These are phyloP conservation scores for Flaveria robusta DNA, from an alignment of 129 eudicot species.

Conservation along the genomic window DNA sequence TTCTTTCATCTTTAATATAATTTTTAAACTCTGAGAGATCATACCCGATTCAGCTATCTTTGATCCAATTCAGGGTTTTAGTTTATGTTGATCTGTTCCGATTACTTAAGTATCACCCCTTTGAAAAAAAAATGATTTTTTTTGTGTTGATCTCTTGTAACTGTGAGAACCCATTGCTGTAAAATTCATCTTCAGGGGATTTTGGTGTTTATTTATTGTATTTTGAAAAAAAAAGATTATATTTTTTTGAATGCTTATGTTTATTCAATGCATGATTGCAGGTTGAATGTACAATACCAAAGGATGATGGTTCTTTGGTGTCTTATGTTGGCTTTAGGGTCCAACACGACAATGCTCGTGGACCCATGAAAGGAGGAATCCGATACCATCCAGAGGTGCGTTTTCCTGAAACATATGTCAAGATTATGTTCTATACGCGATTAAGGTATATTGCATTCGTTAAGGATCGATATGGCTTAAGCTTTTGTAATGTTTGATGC, in stretches of 20 bases:
- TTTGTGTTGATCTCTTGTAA: background rate
- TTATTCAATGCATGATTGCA: conserved; percentile 32
- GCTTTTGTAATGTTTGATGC: conserved; percentile 7
- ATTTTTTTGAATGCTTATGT: background rate
- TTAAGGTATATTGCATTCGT: background rate
- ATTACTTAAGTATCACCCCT: background rate
- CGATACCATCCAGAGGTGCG: conserved; percentile 97
- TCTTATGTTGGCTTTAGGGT: conserved; percentile 90
- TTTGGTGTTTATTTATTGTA: background rate
- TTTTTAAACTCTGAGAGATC: background rate
- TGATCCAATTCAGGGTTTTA: background rate
- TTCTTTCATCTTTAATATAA: too few relatives aligned
- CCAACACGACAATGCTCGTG: conserved; percentile 98
- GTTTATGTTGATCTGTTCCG: background rate
- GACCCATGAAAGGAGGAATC: conserved; percentile 99
- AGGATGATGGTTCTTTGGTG: conserved; percentile 87
- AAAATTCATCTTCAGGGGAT: background rate
- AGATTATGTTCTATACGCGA: background rate
- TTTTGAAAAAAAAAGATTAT: background rate
- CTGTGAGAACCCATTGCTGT: background rate
- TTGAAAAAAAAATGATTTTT: background rate
- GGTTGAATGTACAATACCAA: conserved; percentile 99
- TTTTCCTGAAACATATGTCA: background rate
- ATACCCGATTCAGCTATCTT: background rate
- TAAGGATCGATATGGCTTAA: background rate